phyloP scores from a whole-genome alignment of 2,329 filamentous ascomycete species.

The Microsporum audouinii region DNA sequence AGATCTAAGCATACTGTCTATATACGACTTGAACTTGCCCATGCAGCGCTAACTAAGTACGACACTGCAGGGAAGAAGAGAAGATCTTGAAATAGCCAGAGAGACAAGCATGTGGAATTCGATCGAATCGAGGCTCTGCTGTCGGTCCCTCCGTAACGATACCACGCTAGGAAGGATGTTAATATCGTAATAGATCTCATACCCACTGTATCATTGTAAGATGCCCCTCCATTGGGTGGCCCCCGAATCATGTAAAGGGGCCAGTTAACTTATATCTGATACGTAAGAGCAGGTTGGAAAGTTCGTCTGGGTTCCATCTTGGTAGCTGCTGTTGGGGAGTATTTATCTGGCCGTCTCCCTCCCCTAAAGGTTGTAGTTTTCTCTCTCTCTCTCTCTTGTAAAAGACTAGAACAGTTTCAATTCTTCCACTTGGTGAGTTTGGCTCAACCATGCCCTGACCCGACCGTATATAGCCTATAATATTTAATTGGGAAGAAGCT shows the following conservation, averaged over 20 bases:
- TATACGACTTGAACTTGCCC: neutral
- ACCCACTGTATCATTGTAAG: neutral
- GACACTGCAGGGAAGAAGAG: neutral
- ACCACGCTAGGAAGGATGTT: no score
- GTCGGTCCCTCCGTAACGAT: neutral
- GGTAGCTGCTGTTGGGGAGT: neutral
- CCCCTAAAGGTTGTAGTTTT: neutral
- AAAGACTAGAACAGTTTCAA: neutral
- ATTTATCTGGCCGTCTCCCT: neutral
- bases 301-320: neutral
- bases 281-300: neutral
- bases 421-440: neutral
- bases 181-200: no score
- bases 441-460: neutral
- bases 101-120: neutral
- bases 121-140: conserved; percentile 3
- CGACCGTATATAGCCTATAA: neutral
- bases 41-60: neutral
- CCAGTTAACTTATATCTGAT: neutral
- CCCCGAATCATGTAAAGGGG: neutral
- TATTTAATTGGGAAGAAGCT: neutral
- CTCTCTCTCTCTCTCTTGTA: neutral
- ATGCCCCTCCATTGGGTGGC: conserved; percentile 1
- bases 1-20: no score
- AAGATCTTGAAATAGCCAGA: neutral